These are phyloP conservation scores for Cercophora scortea DNA, from an alignment of 495 filamentous ascomycete genomes.

Conservation along the genomic window DNA sequence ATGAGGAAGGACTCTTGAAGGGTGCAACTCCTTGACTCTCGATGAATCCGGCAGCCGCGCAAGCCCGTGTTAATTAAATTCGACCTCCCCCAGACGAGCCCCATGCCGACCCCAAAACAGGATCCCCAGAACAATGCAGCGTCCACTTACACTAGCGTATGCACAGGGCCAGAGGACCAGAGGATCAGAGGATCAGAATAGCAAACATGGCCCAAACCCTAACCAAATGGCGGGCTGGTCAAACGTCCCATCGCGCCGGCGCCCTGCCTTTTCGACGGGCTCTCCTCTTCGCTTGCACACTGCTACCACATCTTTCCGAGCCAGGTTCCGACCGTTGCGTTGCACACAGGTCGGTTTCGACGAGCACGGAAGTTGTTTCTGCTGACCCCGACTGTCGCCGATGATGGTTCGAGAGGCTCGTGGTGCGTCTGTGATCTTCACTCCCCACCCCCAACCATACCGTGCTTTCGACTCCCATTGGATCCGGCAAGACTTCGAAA, in stretches of 20 bases:
- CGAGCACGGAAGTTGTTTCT: slow-evolving; percentile 3
- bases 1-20: not conserved
- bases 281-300: not conserved
- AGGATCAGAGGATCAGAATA: too few species aligned
- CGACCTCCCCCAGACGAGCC: too few species aligned
- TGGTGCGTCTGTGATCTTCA: not conserved
- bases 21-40: too few species aligned
- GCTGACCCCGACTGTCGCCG: not conserved
- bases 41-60: slow-evolving; percentile 7
- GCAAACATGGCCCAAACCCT: too few species aligned
- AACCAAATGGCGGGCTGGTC: not conserved
- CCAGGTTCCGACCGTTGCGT: slow-evolving; percentile 10
- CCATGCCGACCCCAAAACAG: not conserved
- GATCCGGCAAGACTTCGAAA: not conserved
- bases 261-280: not conserved
- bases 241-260: not conserved
- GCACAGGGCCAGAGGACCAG: too few species aligned
- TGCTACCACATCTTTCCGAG: slow-evolving; percentile 1
- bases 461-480: not conserved
- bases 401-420: not conserved
- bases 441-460: not conserved
- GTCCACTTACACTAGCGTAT: too few species aligned
- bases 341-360: not conserved
- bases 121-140: not conserved
- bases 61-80: not conserved